Conservation (phyloP, 75 land plant genomes). For the Sequoia sempervirens region DNA sequence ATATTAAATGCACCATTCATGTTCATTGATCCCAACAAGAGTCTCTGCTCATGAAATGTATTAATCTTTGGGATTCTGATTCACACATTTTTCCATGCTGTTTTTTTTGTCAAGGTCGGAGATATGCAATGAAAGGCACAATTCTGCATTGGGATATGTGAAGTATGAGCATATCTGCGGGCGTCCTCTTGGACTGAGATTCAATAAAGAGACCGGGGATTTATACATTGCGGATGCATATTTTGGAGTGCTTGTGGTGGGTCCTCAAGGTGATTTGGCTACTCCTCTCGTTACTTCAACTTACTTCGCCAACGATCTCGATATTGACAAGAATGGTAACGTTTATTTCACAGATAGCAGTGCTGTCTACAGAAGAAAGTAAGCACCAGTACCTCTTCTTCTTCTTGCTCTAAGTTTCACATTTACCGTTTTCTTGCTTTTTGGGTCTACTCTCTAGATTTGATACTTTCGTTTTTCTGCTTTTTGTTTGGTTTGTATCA, state of each 20-base stretch:
- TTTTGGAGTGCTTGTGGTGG: conserved; percentile 54
- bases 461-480: not conserved
- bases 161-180: conserved; percentile 54
- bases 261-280: conserved; percentile 52
- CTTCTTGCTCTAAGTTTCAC: not conserved
- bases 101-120: not conserved
- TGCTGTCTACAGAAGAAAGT: conserved; percentile 4
- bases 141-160: not conserved
- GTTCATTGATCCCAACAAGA: no score
- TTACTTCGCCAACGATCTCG: conserved; percentile 25
- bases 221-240: conserved; percentile 79
- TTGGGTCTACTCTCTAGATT: not conserved
- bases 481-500: not conserved
- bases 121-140: not conserved
- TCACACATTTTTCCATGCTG: no score
- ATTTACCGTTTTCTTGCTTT: not conserved
- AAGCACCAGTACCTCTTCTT: not conserved
- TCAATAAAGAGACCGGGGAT: conserved; percentile 39
- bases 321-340: conserved; percentile 18
- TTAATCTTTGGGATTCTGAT: no score
- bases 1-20: no score
- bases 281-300: conserved; percentile 15
- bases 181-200: conserved; percentile 60
- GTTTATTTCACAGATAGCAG: conserved; percentile 29
- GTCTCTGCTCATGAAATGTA: no score